Conservation (phyloP, 495 filamentous ascomycete genomes). For the Podospora anserina region DNA sequence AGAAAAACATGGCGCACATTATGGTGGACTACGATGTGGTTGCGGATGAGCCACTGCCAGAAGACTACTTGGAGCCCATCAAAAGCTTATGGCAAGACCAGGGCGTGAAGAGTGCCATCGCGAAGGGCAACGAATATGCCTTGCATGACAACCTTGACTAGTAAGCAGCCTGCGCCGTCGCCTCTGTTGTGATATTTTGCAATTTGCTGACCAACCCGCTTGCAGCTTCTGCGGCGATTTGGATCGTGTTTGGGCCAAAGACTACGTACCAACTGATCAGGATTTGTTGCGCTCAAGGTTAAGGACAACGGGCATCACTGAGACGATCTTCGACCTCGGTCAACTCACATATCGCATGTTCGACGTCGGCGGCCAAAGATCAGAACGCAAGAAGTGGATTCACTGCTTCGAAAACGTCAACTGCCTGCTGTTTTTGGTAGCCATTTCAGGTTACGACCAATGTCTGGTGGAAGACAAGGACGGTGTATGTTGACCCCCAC, state of each 20-base stretch:
- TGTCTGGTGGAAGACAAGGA: conserved; percentile 96
- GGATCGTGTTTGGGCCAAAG: conserved; percentile 80
- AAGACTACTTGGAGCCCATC: conserved; percentile 70
- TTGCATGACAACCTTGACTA: conserved; percentile 93
- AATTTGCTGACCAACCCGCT: not conserved
- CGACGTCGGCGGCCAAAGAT: conserved; percentile 94
- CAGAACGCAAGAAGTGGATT: conserved; percentile 99
- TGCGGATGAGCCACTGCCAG: conserved; percentile 67
- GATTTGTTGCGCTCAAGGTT: conserved; percentile 90
- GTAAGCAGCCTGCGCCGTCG: conserved; percentile 51
- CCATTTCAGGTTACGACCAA: conserved; percentile 95
- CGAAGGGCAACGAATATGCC: conserved; percentile 91
- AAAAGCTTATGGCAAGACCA: conserved; percentile 77
- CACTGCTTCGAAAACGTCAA: conserved; percentile 99
- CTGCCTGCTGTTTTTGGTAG: conserved; percentile 88
- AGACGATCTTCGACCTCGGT: conserved; percentile 92
- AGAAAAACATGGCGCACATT: conserved; percentile 55
- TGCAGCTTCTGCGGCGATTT: conserved; percentile 85
- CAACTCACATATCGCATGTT: conserved; percentile 98
- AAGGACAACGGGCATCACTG: conserved; percentile 94
- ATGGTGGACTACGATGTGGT: conserved; percentile 71
- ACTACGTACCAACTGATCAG: conserved; percentile 94
- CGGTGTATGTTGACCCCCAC: conserved; percentile 60
- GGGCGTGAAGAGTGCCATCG: conserved; percentile 81
- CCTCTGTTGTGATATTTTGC: not conserved